A percentile compares a stretch with the other conserved stretches of the same genome.
Evolutionary conservation across 352 stramenopile genomes (phyloP).

Genomic region (Globisporangium rhizosaccharum): DNA sequence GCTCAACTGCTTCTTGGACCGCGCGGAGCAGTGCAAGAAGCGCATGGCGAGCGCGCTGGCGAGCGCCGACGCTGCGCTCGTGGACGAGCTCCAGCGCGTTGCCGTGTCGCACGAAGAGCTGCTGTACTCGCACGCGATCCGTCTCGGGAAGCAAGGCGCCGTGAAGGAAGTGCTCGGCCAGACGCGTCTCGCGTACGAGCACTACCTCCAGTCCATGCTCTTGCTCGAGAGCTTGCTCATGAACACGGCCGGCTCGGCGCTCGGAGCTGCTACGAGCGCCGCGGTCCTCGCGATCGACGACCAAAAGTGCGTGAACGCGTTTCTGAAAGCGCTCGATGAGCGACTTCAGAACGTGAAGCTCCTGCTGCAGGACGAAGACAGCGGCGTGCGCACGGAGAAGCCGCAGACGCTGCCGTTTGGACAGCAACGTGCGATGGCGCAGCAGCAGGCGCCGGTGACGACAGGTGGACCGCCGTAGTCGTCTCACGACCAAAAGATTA

Average conservation of each 20-base stretch:
- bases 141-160: constrained; percentile 52
- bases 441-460: not conserved
- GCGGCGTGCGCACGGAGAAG: not conserved
- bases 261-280: not conserved
- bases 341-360: constrained; percentile 45
- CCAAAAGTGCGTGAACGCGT: constrained; percentile 45
- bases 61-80: constrained; percentile 9
- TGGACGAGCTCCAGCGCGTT: constrained; percentile 13
- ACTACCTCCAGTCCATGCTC: constrained; percentile 55
- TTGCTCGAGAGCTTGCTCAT: constrained; percentile 59
- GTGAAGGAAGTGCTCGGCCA: constrained; percentile 71
- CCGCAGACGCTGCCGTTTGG: constrained; percentile 4
- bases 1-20: constrained; percentile 51
- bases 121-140: constrained; percentile 57
- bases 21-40: constrained; percentile 61
- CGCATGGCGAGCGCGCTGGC: constrained; percentile 27
- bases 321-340: constrained; percentile 44
- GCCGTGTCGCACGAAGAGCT: constrained; percentile 54
- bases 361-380: constrained; percentile 17
- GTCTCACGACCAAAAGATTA: no score
- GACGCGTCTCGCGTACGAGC: constrained; percentile 40
- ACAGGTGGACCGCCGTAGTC: not conserved
- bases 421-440: not conserved
- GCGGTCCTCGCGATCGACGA: constrained; percentile 32
- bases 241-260: constrained; percentile 22